Base-by-base conservation (phyloP, 441 rosid species). In the Hura crepitans region DNA sequence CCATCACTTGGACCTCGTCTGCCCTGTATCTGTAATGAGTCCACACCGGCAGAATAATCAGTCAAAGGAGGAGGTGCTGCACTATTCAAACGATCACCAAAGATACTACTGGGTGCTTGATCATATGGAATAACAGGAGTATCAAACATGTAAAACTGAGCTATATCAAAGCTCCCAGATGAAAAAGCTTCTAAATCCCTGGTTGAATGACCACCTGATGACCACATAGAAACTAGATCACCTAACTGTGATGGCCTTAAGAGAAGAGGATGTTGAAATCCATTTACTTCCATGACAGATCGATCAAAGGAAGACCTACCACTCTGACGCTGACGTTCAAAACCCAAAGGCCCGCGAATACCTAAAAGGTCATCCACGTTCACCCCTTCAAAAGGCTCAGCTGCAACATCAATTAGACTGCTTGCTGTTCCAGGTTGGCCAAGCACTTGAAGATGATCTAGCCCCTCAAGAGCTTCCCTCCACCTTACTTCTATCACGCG, bases 301-400 rank as follows among this genome's bases (percentile, higher is more conserved):
- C 87, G 87, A 74, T 87, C 93, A 69, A 87, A 87, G 59, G 96
- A 90, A 71, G 92, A 77, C 79, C 97, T 82, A 56, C 86, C 92
- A 46, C 83, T 84, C 79, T 89, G 97, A 51, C 89, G 94, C 61
- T 95, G 91, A 57, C 93, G 90, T 66, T 95, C 97, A 70, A 90
- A 88, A 67, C 99, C 97, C 75, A 92, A 78, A 66, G 98, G 89
- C 85, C 97, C 84, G 62, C 90, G 98, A 54, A 87, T 83, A 79
- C 97, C 91, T 78, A 88, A 89, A 78, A 95, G 93, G 69, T 95
- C 98, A 83, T 89, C 99, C 79, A 90, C 93, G 77, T 90, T 95
- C 72, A 90, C 95, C 62, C 99, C 99, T 78, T 92, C 97, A 86
- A 92, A 95, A 43, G 99, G 93, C 79, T 95, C 99, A 62, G 98